Base-by-base conservation (phyloP, 306 rosid species). In the Malus sylvestris region DNA sequence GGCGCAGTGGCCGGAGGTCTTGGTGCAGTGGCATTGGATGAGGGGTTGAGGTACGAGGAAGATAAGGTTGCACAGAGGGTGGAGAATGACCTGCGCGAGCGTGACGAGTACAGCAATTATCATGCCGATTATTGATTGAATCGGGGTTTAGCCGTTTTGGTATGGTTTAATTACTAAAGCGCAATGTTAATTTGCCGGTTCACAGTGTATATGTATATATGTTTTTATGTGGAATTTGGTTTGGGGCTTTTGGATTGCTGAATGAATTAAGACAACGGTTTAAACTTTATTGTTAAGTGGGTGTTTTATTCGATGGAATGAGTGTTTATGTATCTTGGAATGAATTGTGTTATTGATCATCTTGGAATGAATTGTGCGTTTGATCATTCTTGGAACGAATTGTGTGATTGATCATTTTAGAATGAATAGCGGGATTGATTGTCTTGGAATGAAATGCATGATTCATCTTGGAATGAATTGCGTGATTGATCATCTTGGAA, bases 1-100 rank as follows among this genome's bases (percentile, higher is more conserved):
- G 96, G 94, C 8, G 98, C 96, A 20, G 91, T 81, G 15, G 89
- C 94, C 8, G 96, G 96, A 61, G 86, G 86, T 10, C 10, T 93
- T 64, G 90, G 94, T 9, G 96, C 91, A 27, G 81, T 93, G 55
- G 91, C 94, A 23, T 62, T 93, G 58, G 94, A 89, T 6, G 98
- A 93, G 57, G 93, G 91, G 42, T 79, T 83, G 79, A 85, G 81
- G 76, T 93, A 85, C 55, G 93, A 93, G 75, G 94, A 90, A 79
- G 91, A 86, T 3, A 89, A 84, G 77, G 73, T 90, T 71, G 78
- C 91, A 0, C 93, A 90, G 5, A 87, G 87, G 86, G 90, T 81
- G 4, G 96, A 87, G 80, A 82, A 49, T 35, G 87, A 84, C 33
- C 29, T 77, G 82, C 74, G 83, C 78, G 84, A 78, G 0, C 86